Evolutionary conservation across 2,329 filamentous ascomycete genomes (phyloP).

Genomic region (Paraphaeosphaeria sporulosa): DNA sequence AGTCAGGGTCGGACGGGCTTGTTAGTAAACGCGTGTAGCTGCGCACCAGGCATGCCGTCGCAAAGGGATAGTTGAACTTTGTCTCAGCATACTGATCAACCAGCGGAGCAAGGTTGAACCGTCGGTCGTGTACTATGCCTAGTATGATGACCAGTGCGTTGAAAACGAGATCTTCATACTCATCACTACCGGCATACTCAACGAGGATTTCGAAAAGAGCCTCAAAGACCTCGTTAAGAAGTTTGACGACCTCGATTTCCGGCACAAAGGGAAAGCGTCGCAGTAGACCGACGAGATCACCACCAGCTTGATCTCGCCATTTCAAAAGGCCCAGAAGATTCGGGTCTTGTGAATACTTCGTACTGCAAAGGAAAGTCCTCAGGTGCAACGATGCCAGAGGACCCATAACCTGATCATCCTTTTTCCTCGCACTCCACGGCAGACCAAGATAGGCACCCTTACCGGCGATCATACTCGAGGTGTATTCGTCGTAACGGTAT

Average conservation of each 20-base stretch:
- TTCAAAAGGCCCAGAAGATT: constrained; percentile 82
- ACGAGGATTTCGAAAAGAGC: constrained; percentile 90
- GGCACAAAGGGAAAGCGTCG: constrained; percentile 90
- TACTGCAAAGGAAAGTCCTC: constrained; percentile 91
- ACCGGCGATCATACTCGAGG: constrained; percentile 74
- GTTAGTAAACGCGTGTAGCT: constrained; percentile 86
- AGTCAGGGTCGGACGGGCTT: constrained; percentile 82
- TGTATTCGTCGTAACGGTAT: constrained; percentile 92
- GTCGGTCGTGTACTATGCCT: constrained; percentile 90
- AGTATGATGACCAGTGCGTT: constrained; percentile 87
- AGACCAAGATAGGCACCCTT: constrained; percentile 87
- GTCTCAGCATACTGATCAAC: constrained; percentile 91
- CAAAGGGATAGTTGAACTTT: constrained; percentile 91
- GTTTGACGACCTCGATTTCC: constrained; percentile 96
- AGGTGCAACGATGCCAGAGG: constrained; percentile 81
- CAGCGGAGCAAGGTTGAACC: constrained; percentile 88
- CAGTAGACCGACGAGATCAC: constrained; percentile 76
- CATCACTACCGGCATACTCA: constrained; percentile 88
- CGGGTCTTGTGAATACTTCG: constrained; percentile 90
- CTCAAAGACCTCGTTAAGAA: constrained; percentile 87
- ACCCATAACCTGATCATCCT: constrained; percentile 77
- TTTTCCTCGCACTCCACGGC: constrained; percentile 79
- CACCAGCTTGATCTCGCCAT: constrained; percentile 80
- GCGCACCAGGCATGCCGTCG: constrained; percentile 84
- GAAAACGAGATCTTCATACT: constrained; percentile 92